phyloP scores from a whole-genome alignment of 1,284 basidiomycete genomes.

The Cutaneotrichosporon sp. region DNA sequence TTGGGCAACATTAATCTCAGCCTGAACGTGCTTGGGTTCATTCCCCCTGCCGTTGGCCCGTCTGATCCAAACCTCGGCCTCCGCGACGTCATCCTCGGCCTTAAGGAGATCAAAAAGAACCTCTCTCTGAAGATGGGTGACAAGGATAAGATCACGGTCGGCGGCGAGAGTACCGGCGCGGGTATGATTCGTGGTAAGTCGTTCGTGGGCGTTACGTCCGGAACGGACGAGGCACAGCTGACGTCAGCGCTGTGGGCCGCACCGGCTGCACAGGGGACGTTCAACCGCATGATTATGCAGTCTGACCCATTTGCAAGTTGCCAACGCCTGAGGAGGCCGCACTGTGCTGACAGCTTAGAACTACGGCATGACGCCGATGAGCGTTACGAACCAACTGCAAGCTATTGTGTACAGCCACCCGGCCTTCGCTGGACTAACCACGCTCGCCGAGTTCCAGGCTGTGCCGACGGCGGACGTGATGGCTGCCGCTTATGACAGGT shows the following conservation, averaged over 20 bases:
- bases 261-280: constrained; percentile 62
- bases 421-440: constrained; percentile 37
- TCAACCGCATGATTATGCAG: constrained; percentile 70
- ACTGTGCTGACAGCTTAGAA: constrained; percentile 33
- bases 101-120: constrained; percentile 63
- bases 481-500: constrained; percentile 52
- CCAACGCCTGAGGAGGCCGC: not conserved
- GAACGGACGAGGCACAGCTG: no score
- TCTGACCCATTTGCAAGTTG: constrained; percentile 63
- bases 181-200: constrained; percentile 61
- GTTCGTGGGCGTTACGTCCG: no score
- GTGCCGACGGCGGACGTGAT: constrained; percentile 57
- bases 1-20: constrained; percentile 58
- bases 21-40: constrained; percentile 70
- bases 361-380: constrained; percentile 61
- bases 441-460: constrained; percentile 53
- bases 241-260: constrained; percentile 58
- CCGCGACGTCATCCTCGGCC: constrained; percentile 63
- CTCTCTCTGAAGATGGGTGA: constrained; percentile 66
- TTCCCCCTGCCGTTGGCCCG: constrained; percentile 54
- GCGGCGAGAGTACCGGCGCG: constrained; percentile 83
- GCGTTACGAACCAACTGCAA: constrained; percentile 58
- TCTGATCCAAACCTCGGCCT: constrained; percentile 66
- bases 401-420: constrained; percentile 54
- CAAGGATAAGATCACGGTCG: constrained; percentile 63